Evolutionary conservation across 2,329 filamentous ascomycete species (phyloP), one percentile per base, ranked within the genome.

Genomic region (Xylaria sp.): DNA sequence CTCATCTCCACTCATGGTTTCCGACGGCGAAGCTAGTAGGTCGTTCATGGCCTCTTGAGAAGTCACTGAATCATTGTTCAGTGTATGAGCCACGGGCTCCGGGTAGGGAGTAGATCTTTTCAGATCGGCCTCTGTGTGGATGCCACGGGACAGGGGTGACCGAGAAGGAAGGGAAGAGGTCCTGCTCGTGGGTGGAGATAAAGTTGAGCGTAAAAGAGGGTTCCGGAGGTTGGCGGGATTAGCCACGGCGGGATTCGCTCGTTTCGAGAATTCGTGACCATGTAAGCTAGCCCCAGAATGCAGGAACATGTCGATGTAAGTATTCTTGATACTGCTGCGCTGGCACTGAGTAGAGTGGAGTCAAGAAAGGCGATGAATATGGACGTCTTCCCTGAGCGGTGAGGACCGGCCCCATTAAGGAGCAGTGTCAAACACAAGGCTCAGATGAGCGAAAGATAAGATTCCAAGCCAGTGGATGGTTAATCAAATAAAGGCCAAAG

Each of bases 201-300:
- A 72, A 36, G 73, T 68, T 57, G 76, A 75, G 51, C 75, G 73
- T 29, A 77, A 65, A 36, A 77, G 69, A 54, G 71, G 63, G 50
- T 76, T 75, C 67, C 73, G 74, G 53, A 72, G 64, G 54, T 72
- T 73, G 44, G 65, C 68, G 44, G 69, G 67, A 57, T 45, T 77
- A 76, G 69, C 76, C 77, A 61, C 75, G 73, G 77, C 71, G 27
- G 77, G 64, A 61, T 77, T 73, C 50, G 78, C 77, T 63, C 77
- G 77, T 33, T 64, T 61, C 5, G 85, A 87, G 72, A 85, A 88
- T 74, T 88, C 86, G 74, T 88, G 86, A 75, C 86, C 86, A 73
- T 89, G 86, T 22, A 89, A 80, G 77, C 86, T 85, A 56, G 86
- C 86, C 51, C 85, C 86, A 20, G 85, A 81, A 73, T 89, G 87